These are phyloP conservation scores for Colletotrichum viniferum DNA, from an alignment of 2,329 filamentous ascomycete genomes.

Conservation along the genomic window DNA sequence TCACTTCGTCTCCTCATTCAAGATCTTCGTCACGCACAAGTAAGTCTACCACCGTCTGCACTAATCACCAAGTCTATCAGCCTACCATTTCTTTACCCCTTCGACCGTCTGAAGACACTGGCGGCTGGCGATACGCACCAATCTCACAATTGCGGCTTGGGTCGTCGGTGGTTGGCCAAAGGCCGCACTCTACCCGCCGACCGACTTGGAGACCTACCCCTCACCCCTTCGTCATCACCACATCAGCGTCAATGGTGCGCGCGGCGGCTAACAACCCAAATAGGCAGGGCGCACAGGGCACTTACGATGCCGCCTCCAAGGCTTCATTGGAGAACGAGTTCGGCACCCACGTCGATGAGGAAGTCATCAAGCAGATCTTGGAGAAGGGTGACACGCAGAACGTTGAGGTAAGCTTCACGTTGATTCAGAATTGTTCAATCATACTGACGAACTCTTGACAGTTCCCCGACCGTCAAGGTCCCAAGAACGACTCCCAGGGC, in stretches of 20 bases:
- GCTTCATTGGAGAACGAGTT: constrained; percentile 83
- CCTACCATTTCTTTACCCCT: background rate
- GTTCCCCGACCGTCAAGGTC: constrained; percentile 57
- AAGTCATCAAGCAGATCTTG: constrained; percentile 81
- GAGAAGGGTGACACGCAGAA: constrained; percentile 75
- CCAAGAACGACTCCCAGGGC: constrained; percentile 58
- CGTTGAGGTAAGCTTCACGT: constrained; percentile 47
- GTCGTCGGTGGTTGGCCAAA: background rate
- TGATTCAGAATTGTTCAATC: rapidly evolving
- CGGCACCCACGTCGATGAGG: constrained; percentile 78
- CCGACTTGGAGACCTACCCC: background rate
- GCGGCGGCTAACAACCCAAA: background rate
- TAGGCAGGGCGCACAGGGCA: constrained; percentile 86
- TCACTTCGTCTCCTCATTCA: constrained; percentile 86
- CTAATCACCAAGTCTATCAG: background rate
- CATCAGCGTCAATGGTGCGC: background rate
- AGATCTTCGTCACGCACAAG: constrained; percentile 90
- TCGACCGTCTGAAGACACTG: background rate
- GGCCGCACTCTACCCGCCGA: background rate
- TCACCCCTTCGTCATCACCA: background rate
- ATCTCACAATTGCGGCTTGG: background rate
- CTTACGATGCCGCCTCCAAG: constrained; percentile 78
- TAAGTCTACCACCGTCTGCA: constrained; percentile 53
- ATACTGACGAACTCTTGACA: constrained; percentile 26
- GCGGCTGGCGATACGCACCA: background rate